Evolutionary conservation across 2,329 filamentous ascomycete species (phyloP).

Genomic region (Aaosphaeria pasadenensis): DNA sequence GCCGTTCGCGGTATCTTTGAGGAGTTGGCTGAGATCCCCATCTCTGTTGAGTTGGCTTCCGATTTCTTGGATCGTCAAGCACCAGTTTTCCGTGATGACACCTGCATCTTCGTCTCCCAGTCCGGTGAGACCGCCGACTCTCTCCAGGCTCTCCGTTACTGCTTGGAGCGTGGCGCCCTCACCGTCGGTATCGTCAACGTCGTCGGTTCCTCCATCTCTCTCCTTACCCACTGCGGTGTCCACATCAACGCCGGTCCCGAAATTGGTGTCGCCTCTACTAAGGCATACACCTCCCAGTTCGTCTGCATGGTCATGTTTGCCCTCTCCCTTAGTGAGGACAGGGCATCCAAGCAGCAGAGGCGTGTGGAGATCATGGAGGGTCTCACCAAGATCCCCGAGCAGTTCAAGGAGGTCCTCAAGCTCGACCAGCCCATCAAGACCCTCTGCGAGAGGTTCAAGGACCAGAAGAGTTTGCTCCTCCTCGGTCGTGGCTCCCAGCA

Average conservation of each 20-base stretch:
- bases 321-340: conserved; percentile 91
- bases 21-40: conserved; percentile 96
- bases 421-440: conserved; percentile 93
- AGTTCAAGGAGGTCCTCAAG: conserved; percentile 89
- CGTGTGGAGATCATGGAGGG: conserved; percentile 96
- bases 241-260: conserved; percentile 99
- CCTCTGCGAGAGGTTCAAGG: conserved; percentile 89
- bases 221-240: conserved; percentile 98
- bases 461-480: conserved; percentile 93
- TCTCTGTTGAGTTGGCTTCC: conserved; percentile 92
- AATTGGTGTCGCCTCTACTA: conserved; percentile 98
- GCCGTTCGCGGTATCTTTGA: conserved; percentile 97
- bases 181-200: conserved; percentile 99
- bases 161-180: conserved; percentile 92
- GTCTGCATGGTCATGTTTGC: conserved; percentile 99
- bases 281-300: conserved; percentile 99
- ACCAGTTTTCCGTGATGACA: conserved; percentile 98
- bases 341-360: conserved; percentile 87
- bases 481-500: conserved; percentile 95
- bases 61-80: conserved; percentile 97
- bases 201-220: conserved; percentile 96
- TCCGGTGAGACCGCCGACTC: conserved; percentile 98
- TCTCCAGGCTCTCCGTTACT: conserved; percentile 94
- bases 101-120: conserved; percentile 97
- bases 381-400: conserved; percentile 78